phyloP scores from a whole-genome alignment of 1,284 basidiomycete species.

The Ceratobasidium sp. region DNA sequence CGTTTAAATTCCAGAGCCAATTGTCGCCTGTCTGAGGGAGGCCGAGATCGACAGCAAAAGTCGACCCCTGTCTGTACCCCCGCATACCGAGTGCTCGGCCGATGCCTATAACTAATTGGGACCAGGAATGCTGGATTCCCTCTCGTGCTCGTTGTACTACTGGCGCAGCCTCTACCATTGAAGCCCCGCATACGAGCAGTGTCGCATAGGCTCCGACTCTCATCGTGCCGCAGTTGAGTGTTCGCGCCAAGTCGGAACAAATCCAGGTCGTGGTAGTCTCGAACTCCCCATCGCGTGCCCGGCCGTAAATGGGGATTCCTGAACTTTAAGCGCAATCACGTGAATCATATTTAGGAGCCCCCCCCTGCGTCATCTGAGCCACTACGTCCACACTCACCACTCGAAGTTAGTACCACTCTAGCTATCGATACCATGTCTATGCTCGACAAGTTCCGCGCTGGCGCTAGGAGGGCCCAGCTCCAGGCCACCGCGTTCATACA shows the following conservation, averaged over 20 bases:
- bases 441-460: constrained; percentile 78
- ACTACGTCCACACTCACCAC: constrained; percentile 15
- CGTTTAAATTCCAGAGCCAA: constrained; percentile 36
- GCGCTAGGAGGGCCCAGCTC: constrained; percentile 78
- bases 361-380: constrained; percentile 35
- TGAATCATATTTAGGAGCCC: constrained; percentile 15
- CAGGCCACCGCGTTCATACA: constrained; percentile 78
- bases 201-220: neutral
- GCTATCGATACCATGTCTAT: constrained; percentile 54
- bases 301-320: constrained; percentile 6
- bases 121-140: constrained; percentile 18
- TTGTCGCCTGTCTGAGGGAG: constrained; percentile 29
- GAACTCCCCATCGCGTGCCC: constrained; percentile 21
- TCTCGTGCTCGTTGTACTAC: neutral
- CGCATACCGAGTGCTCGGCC: constrained; percentile 17
- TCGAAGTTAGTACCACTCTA: neutral
- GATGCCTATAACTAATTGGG: neutral
- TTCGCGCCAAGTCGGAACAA: constrained; percentile 1
- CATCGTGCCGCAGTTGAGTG: constrained; percentile 23
- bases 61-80: constrained; percentile 9
- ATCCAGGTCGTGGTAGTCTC: constrained; percentile 14
- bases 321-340: constrained; percentile 22
- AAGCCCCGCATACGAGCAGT: neutral
- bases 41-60: constrained; percentile 20
- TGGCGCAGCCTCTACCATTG: neutral